These are phyloP conservation scores for Talaromyces amestolkiae DNA, from an alignment of 2,329 filamentous ascomycete genomes.

Conservation along the genomic window DNA sequence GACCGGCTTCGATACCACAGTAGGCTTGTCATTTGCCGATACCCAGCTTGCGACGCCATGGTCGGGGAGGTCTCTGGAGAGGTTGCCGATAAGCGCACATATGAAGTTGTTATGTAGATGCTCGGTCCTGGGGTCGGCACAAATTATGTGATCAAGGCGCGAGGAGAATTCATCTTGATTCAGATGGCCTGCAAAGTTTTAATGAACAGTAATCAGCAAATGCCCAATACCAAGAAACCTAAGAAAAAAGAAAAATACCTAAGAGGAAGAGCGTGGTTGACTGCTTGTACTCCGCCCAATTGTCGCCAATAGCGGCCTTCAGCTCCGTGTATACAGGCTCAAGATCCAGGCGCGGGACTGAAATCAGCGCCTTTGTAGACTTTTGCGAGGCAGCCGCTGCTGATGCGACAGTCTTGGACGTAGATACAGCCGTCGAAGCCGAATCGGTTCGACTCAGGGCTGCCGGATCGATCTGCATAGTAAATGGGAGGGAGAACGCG, in stretches of 20 bases:
- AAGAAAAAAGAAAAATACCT: conserved; percentile 41
- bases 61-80: conserved; percentile 59
- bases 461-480: conserved; percentile 48
- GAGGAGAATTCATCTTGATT: conserved; percentile 61
- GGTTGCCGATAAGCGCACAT: conserved; percentile 58
- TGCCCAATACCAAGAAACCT: neutral
- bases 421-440: conserved; percentile 31
- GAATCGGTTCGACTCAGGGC: conserved; percentile 45
- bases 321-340: conserved; percentile 62
- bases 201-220: neutral
- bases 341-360: conserved; percentile 61
- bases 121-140: conserved; percentile 51
- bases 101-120: conserved; percentile 63
- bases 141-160: conserved; percentile 56
- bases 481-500: conserved; percentile 32
- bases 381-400: conserved; percentile 41
- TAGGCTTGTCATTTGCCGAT: conserved; percentile 56
- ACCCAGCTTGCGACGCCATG: conserved; percentile 64
- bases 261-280: conserved; percentile 57
- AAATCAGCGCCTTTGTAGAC: conserved; percentile 50
- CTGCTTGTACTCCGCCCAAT: conserved; percentile 61
- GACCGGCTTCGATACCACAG: conserved; percentile 49
- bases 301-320: conserved; percentile 58
- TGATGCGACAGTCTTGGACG: conserved; percentile 33
- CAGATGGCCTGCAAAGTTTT: conserved; percentile 47